Conservation (phyloP, 805 yeast species). For the Yarrowia porcina region DNA sequence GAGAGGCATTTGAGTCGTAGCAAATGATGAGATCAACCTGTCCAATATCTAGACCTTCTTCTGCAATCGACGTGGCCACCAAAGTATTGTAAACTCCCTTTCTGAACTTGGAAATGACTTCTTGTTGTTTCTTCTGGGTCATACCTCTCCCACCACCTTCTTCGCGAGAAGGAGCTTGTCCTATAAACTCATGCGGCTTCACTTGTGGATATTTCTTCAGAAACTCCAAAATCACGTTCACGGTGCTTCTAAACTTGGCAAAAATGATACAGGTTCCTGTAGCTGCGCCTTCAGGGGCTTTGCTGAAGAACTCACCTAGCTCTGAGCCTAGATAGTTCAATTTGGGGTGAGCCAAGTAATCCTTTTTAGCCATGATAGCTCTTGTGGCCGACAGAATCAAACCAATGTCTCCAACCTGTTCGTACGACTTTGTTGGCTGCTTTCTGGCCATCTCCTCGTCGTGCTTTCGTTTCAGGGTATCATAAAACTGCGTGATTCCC, state of each 20-base stretch:
- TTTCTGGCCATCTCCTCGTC: conserved; percentile 26
- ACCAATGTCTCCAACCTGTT: conserved; percentile 40
- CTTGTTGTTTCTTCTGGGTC: conserved; percentile 86
- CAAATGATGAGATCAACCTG: conserved; percentile 93
- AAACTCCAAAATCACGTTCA: conserved; percentile 74
- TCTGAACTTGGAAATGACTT: conserved; percentile 69
- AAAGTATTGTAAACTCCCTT: conserved; percentile 69
- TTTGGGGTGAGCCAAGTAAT: conserved; percentile 67
- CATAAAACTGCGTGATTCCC: conserved; percentile 74
- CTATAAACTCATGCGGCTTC: conserved; percentile 84
- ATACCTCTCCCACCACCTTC: conserved; percentile 58
- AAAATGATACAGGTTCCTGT: conserved; percentile 72
- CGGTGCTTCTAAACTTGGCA: conserved; percentile 86
- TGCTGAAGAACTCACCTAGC: conserved; percentile 52
- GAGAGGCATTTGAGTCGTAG: conserved; percentile 89
- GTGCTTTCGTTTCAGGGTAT: conserved; percentile 53
- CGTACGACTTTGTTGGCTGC: conserved; percentile 31
- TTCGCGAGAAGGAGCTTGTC: conserved; percentile 59
- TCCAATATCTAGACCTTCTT: conserved; percentile 97
- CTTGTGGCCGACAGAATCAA: background rate
- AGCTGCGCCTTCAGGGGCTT: conserved; percentile 34
- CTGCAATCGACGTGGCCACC: conserved; percentile 97
- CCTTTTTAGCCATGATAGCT: background rate
- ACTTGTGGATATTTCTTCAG: conserved; percentile 41
- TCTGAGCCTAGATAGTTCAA: conserved; percentile 57